Conservation (phyloP, 73 alveolate species). For the Symbiodinium natans region DNA sequence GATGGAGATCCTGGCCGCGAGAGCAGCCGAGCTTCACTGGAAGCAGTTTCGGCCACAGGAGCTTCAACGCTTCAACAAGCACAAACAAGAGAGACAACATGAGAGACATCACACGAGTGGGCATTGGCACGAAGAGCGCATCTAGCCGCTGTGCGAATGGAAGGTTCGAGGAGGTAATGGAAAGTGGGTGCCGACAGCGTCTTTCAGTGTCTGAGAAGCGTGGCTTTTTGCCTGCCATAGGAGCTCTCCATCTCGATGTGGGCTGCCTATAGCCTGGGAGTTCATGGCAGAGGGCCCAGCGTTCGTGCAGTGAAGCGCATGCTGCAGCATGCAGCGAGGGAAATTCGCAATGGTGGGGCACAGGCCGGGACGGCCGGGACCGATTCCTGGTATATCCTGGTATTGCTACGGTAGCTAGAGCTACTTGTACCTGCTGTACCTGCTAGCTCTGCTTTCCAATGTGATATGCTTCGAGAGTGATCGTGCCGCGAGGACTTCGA, state of each 20-base stretch:
- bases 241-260: conserved; percentile 82
- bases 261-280: conserved; percentile 78
- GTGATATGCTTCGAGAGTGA: background rate
- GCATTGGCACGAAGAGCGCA: too few species aligned
- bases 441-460: background rate
- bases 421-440: background rate
- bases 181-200: too few species aligned
- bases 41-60: conserved; percentile 67
- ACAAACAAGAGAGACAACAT: background rate
- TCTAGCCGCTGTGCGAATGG: too few species aligned
- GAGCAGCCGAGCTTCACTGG: conserved; percentile 61
- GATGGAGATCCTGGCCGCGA: conserved; percentile 38
- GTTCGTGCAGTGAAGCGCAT: conserved; percentile 63
- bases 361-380: conserved; percentile 42
- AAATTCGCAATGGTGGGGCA: conserved; percentile 24
- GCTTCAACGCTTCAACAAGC: too few species aligned
- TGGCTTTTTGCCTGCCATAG: too few species aligned
- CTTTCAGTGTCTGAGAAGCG: too few species aligned
- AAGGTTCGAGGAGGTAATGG: too few species aligned
- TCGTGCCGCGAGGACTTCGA: conserved; percentile 45
- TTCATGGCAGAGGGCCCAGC: conserved; percentile 25
- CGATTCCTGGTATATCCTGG: too few species aligned
- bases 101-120: too few species aligned
- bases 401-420: too few species aligned
- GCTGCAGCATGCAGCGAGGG: conserved; percentile 90